Base-by-base conservation (phyloP, 1,284 basidiomycete species). In the Austroboletus rostrupii region DNA sequence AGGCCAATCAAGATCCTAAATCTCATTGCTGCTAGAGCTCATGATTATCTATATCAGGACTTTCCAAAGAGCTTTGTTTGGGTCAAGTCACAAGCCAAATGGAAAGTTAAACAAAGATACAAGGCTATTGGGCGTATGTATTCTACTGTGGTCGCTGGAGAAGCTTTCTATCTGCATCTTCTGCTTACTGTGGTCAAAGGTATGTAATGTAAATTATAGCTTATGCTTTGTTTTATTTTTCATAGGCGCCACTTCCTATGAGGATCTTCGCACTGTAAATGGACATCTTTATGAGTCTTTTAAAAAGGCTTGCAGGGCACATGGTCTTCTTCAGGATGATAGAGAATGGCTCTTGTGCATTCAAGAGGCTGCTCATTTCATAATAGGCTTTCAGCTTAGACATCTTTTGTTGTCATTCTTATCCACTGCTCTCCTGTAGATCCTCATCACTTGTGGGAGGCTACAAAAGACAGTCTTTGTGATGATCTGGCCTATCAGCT, bases 41-140 rank as follows among this genome's bases (percentile, higher is more conserved):
- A 63, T 3, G 21, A 62, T 8, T 47, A 57, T 35, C 66, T 67
- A 0, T 78, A 77, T 48, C 69, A 74, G n/a, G 71, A 77, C 1
- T 73, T 77, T 54, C 70, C 70, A 0, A 59, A 67, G 20, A 1
- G 48, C 0, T 70, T 65, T 50, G 52, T 58, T 1, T 70, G 56
- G 48, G 45, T 53, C 1, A 36, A 43, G 3, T 1, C 1, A 0
- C 3, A 0, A 2, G 42, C 39, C 9, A 0, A 44, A 0, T 59
- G 50, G 29, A 61, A 0, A 2, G 5, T 46, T 20, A 0, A 13
- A 14, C 33, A 47, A 14, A 20, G n/a, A 43, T 36, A 33, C 23
- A 58, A 55, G 23, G 62, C 64, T 0, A 62, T 75, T 56, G 71
- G 71, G 3, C 37, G 61, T 5, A 68, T 74, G 60, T 71, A 70